Conservation (phyloP, 805 yeast species). For the Wickerhamomyces queroliae region DNA sequence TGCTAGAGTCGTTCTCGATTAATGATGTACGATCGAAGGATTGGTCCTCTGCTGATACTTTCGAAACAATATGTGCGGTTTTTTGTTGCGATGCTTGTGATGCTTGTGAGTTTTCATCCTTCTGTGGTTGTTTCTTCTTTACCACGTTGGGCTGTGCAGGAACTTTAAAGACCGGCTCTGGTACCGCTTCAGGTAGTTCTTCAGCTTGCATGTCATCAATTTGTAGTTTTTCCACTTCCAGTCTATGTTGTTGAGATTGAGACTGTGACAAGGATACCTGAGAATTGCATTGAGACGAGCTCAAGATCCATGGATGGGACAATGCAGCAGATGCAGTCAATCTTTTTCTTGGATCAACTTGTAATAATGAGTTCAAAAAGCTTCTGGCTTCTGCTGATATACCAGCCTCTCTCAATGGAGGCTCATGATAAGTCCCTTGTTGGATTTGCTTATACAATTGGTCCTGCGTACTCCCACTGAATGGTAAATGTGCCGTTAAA, state of each 20-base stretch:
- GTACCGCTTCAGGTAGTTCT: constrained; percentile 1
- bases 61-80: constrained; percentile 1
- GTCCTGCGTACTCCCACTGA: constrained; percentile 88
- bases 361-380: constrained; percentile 65
- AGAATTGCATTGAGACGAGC: constrained; percentile 17
- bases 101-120: neutral
- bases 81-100: constrained; percentile 7
- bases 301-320: constrained; percentile 71
- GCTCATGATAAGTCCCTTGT: constrained; percentile 74
- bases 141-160: constrained; percentile 11
- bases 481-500: constrained; percentile 89
- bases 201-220: constrained; percentile 4
- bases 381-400: constrained; percentile 66
- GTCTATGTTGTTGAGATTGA: constrained; percentile 55
- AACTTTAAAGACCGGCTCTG: constrained; percentile 17
- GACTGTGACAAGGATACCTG: constrained; percentile 64
- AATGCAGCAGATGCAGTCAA: constrained; percentile 74
- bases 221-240: constrained; percentile 27
- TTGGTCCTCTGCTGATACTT: constrained; percentile 8
- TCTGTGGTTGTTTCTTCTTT: constrained; percentile 3
- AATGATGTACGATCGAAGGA: constrained; percentile 18
- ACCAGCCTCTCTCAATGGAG: constrained; percentile 60
- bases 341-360: constrained; percentile 70
- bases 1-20: constrained; percentile 9
- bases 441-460: constrained; percentile 73